These are phyloP conservation scores for Colletotrichum scovillei DNA, from an alignment of 2,329 filamentous ascomycete genomes.

Conservation along the genomic window DNA sequence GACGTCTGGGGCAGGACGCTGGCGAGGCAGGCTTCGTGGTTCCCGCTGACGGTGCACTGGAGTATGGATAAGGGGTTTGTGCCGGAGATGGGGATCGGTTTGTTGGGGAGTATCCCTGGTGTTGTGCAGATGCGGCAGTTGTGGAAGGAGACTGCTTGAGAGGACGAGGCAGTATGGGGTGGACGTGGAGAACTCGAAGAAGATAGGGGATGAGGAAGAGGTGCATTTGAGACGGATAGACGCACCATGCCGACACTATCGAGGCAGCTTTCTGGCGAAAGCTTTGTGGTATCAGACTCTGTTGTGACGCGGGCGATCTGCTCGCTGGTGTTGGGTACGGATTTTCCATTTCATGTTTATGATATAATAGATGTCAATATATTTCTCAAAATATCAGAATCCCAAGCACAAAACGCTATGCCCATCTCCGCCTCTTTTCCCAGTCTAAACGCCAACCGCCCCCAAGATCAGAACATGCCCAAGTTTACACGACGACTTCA, in stretches of 20 bases:
- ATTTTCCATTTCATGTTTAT: slow-evolving; percentile 19
- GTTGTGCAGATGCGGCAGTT: slow-evolving; percentile 56
- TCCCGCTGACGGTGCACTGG: slow-evolving; percentile 88
- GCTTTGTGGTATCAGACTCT: neutral
- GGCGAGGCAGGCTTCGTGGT: slow-evolving; percentile 78
- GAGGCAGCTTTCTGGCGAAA: neutral
- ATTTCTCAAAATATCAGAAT: no score
- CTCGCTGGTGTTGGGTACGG: slow-evolving; percentile 1
- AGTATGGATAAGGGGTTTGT: slow-evolving; percentile 72
- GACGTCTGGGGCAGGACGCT: slow-evolving; percentile 73
- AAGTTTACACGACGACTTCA: slow-evolving; percentile 46
- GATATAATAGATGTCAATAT: slow-evolving; percentile 2
- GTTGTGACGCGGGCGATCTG: neutral
- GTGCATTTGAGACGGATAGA: neutral
- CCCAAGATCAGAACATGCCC: neutral
- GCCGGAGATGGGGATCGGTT: slow-evolving; percentile 52
- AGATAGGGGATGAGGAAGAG: neutral
- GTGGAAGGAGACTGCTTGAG: slow-evolving; percentile 53
- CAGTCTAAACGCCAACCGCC: neutral
- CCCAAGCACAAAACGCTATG: neutral
- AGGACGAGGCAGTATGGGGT: neutral
- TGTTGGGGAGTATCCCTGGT: slow-evolving; percentile 58
- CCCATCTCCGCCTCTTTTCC: neutral
- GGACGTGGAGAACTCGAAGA: neutral
- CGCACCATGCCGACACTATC: no score